Percentiles rank a stretch among this genome's conserved stretches.
Conservation (phyloP, 2,329 filamentous ascomycete genomes). For the Beauveria caledonica region DNA sequence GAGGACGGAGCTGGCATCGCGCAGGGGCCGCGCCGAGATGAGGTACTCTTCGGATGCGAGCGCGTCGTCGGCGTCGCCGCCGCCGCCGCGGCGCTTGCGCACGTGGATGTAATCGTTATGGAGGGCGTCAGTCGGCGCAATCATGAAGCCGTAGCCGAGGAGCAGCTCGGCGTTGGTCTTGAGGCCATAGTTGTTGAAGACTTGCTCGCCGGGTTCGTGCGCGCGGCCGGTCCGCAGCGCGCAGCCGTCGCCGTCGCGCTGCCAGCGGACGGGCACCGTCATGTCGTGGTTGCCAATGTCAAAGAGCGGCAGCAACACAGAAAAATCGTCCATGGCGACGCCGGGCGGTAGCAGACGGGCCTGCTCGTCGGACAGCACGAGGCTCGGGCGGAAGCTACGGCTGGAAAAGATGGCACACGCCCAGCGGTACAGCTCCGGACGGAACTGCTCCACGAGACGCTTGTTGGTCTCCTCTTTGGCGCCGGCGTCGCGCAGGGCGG, state of each 20-base stretch:
- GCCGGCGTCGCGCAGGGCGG: constrained; percentile 21
- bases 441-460: constrained; percentile 28
- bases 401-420: constrained; percentile 57
- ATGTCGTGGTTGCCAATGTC: constrained; percentile 67
- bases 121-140: constrained; percentile 37
- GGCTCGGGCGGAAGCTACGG: constrained; percentile 54
- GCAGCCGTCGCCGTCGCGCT: constrained; percentile 30
- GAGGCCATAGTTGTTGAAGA: constrained; percentile 64
- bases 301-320: constrained; percentile 60
- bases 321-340: constrained; percentile 47
- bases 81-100: constrained; percentile 32
- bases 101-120: constrained; percentile 56
- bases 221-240: constrained; percentile 32
- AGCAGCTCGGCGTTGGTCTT: constrained; percentile 68
- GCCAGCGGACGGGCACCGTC: constrained; percentile 51
- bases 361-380: constrained; percentile 66
- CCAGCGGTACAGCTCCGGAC: constrained; percentile 51
- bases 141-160: constrained; percentile 54
- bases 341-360: constrained; percentile 48
- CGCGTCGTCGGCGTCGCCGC: constrained; percentile 8
- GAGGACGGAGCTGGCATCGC: constrained; percentile 39
- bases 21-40: constrained; percentile 43
- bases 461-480: constrained; percentile 17
- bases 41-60: constrained; percentile 36
- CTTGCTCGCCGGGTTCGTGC: constrained; percentile 44